Base-by-base conservation (phyloP, 768 basidiomycete genomes). In the Mycena polygramma region DNA sequence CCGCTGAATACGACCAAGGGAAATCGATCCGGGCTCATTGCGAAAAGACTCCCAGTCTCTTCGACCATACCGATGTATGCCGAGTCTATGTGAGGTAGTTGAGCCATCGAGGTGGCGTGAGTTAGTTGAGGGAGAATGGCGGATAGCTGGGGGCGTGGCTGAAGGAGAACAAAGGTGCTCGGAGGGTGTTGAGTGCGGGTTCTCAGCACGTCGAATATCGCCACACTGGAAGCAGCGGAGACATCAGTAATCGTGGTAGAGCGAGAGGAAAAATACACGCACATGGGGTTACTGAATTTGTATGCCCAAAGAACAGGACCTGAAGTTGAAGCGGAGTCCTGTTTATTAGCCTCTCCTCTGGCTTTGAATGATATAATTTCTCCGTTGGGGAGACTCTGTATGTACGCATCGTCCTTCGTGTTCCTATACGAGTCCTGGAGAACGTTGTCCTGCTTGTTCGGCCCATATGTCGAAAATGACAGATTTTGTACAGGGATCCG, bases 381-480 rank as follows among this genome's bases (percentile, higher is more conserved):
- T 36, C 96, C 96, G 41, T 90, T 91, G 11, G 94, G 91, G 4
- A 94, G 84, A 35, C 92, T 87, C 75, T 96, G 94, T 52, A 96
- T 87, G 79, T 97, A 97, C 35, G 85, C 81, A 69, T 92, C 87
- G 78, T 98, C 96, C 46, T 90, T 89, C 2, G 94, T 92, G 45
- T 87, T 90, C 9, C 85, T 86, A 83, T 97, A 98, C 13, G 88
- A 78, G 7, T 89, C 81, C 76, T 97, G 96, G 15, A 91, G 75
- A 10, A 87, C 81, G 72, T 87, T 89, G 77, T 97, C 94, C 79
- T 92, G 91, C 76, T 93, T 95, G 78, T 97, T 97, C 7, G 97
- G 96, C 0, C 96, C 95, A 79, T 98, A 98, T 0, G 92, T 89
- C 0, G 97, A 97, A 80, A 96, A 98, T 0, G 91, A 90, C 19